phyloP scores from a whole-genome alignment of 1,284 basidiomycete species.

The Hortiboletus rubellus region DNA sequence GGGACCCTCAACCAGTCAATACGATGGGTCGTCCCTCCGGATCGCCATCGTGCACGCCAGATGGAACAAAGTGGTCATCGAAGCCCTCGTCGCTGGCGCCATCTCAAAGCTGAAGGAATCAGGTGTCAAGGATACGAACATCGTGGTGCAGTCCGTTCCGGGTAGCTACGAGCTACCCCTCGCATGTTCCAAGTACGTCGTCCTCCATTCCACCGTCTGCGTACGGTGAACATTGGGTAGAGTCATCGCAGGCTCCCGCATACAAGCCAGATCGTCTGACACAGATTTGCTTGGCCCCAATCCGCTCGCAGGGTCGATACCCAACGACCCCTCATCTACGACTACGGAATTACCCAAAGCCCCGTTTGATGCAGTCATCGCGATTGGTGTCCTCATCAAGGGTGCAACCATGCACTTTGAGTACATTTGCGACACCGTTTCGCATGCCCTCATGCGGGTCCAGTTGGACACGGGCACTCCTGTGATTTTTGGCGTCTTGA shows the following conservation, averaged over 20 bases:
- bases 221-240: conserved; percentile 40
- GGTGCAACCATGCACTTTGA: conserved; percentile 98
- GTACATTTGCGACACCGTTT: conserved; percentile 94
- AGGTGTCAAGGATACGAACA: conserved; percentile 89
- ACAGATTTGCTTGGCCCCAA: conserved; percentile 77
- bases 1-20: conserved; percentile 62
- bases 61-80: conserved; percentile 90
- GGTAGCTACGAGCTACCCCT: conserved; percentile 94
- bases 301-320: conserved; percentile 39
- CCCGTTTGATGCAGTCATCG: conserved; percentile 93
- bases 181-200: conserved; percentile 72
- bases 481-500: conserved; percentile 96
- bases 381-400: conserved; percentile 97
- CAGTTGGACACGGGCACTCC: conserved; percentile 94
- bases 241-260: conserved; percentile 80
- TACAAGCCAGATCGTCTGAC: conserved; percentile 71
- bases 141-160: conserved; percentile 89
- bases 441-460: conserved; percentile 91
- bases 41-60: conserved; percentile 90
- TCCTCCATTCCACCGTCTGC: neutral
- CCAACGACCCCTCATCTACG: conserved; percentile 46
- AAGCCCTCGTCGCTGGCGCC: conserved; percentile 78
- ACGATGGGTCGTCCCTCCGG: conserved; percentile 79
- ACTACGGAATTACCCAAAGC: conserved; percentile 47
- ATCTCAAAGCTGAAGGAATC: conserved; percentile 75